Conservation (phyloP, 1,284 basidiomycete genomes). For the Marasmius oreades region DNA sequence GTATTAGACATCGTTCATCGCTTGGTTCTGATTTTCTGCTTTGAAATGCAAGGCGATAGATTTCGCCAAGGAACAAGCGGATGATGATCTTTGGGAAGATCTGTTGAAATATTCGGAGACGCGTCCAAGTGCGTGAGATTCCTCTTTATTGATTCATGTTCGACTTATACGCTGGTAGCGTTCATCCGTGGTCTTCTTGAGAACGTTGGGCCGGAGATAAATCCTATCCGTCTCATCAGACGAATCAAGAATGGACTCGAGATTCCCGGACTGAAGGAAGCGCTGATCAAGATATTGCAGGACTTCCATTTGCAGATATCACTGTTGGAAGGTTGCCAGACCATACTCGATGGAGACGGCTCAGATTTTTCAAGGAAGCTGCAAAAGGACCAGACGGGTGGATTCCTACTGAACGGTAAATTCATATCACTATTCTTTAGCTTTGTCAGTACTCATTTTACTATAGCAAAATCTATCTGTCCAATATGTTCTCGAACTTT, state of each 20-base stretch:
- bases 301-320: slow-evolving; percentile 93
- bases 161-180: slow-evolving; percentile 37
- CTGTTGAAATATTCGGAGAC: slow-evolving; percentile 93
- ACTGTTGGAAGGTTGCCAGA: slow-evolving; percentile 86
- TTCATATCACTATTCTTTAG: not conserved
- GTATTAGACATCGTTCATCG: slow-evolving; percentile 19
- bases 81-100: slow-evolving; percentile 98
- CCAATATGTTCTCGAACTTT: slow-evolving; percentile 61
- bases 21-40: not conserved
- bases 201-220: slow-evolving; percentile 95
- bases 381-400: slow-evolving; percentile 73
- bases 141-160: not conserved
- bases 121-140: slow-evolving; percentile 60
- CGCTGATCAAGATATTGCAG: slow-evolving; percentile 94
- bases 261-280: slow-evolving; percentile 92
- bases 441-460: not conserved
- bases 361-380: slow-evolving; percentile 67
- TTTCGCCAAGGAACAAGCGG: slow-evolving; percentile 96
- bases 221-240: slow-evolving; percentile 91
- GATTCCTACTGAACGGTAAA: slow-evolving; percentile 70
- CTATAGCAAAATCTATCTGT: slow-evolving; percentile 57
- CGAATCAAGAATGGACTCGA: slow-evolving; percentile 95
- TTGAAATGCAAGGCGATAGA: slow-evolving; percentile 80
- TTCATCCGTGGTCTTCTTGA: slow-evolving; percentile 95
- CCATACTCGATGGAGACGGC: slow-evolving; percentile 82